phyloP scores from a whole-genome alignment of 208 protist species.

The Leishmania tarentolae region DNA sequence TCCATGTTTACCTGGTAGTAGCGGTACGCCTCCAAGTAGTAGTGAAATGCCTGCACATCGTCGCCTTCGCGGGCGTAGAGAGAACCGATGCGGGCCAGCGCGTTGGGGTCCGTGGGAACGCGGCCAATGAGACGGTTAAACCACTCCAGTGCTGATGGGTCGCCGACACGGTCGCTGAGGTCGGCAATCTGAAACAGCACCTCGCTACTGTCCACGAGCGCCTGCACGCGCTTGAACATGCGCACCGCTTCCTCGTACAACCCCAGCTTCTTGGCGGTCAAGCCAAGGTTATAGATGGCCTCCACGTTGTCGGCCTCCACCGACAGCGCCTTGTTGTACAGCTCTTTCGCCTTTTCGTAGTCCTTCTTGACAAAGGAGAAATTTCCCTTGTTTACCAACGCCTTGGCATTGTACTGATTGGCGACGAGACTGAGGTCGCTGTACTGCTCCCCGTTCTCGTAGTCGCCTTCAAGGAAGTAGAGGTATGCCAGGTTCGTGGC shows the following conservation, averaged over 20 bases:
- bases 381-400: conserved; percentile 98
- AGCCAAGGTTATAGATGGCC: conserved; percentile 97
- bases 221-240: conserved; percentile 95
- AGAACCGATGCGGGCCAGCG: conserved; percentile 92
- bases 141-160: conserved; percentile 75
- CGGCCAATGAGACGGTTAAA: conserved; percentile 87
- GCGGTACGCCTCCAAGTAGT: conserved; percentile 96
- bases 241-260: conserved; percentile 93
- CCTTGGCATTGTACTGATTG: conserved; percentile 97
- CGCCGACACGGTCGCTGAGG: conserved; percentile 88
- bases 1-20: conserved; percentile 98
- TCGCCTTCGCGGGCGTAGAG: conserved; percentile 93
- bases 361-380: conserved; percentile 90
- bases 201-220: conserved; percentile 93
- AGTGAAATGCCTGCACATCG: conserved; percentile 94
- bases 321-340: conserved; percentile 95
- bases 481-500: conserved; percentile 98
- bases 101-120: conserved; percentile 94
- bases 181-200: conserved; percentile 96
- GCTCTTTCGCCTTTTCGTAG: conserved; percentile 91
- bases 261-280: conserved; percentile 90
- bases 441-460: conserved; percentile 96
- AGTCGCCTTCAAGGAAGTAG: conserved; percentile 98
- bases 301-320: conserved; percentile 97
- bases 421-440: conserved; percentile 94